A percentile compares a stretch with the other conserved stretches of the same genome.
Evolutionary conservation across 805 yeast genomes (phyloP).

Genomic region (Lipomyces mesembrius): DNA sequence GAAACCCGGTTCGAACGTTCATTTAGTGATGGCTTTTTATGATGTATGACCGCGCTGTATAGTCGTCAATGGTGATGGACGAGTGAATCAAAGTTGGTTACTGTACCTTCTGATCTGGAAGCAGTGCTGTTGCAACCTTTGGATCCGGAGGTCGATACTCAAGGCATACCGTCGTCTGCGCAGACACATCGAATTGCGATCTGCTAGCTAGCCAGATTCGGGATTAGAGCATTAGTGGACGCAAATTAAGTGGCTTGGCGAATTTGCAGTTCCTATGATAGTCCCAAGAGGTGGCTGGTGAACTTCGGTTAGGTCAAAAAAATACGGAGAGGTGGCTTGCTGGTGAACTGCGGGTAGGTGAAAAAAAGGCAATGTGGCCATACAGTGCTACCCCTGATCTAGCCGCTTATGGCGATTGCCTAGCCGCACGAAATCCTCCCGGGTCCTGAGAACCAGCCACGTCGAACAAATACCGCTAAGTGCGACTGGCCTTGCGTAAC

Average conservation of each 20-base stretch:
- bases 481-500: not conserved
- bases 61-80: no score
- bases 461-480: not conserved
- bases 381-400: not conserved
- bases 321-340: no score
- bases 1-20: no score
- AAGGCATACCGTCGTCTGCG: slow-evolving; percentile 61
- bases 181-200: slow-evolving; percentile 51
- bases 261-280: not conserved
- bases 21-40: no score
- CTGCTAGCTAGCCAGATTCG: slow-evolving; percentile 46
- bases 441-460: not conserved
- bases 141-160: slow-evolving; percentile 61
- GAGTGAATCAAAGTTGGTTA: slow-evolving; percentile 39
- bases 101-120: slow-evolving; percentile 60
- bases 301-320: not conserved
- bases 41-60: no score
- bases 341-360: not conserved
- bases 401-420: not conserved
- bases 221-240: no score
- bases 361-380: not conserved
- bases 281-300: not conserved
- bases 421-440: not conserved
- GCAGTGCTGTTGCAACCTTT: slow-evolving; percentile 60
- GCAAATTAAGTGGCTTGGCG: not conserved